Evolutionary conservation across 257 asterid genomes (phyloP).

Genomic region (Solanum rostratum): DNA sequence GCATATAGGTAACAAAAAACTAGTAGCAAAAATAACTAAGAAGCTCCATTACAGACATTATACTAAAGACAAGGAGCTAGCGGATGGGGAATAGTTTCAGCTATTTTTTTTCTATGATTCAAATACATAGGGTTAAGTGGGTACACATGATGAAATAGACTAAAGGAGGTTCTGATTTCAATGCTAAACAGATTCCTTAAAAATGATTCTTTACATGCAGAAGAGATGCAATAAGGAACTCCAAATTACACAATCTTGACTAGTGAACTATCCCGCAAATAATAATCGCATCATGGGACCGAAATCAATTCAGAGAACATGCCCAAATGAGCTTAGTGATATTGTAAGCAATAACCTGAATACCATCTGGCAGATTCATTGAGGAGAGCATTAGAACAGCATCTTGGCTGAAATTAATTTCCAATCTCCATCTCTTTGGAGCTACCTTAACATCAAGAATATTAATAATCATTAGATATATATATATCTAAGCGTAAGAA

Average conservation of each 20-base stretch:
- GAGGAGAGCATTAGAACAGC: slow-evolving; percentile 96
- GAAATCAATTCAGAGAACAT: not conserved
- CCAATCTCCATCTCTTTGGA: slow-evolving; percentile 92
- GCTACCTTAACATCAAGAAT: slow-evolving; percentile 50
- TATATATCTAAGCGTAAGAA: not conserved
- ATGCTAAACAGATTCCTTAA: not conserved
- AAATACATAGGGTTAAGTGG: not conserved
- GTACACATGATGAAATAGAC: not conserved
- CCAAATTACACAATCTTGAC: not conserved
- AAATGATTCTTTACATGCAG: not conserved
- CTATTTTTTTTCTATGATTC: not conserved
- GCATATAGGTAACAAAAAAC: too few relatives aligned
- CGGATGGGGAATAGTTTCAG: not conserved
- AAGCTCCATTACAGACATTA: too few relatives aligned
- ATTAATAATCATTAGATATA: not conserved
- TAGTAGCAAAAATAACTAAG: too few relatives aligned
- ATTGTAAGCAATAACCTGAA: slow-evolving; percentile 48
- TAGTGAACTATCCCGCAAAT: not conserved
- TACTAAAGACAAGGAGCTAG: too few relatives aligned
- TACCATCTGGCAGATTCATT: slow-evolving; percentile 91
- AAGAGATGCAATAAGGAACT: not conserved
- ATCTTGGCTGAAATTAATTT: slow-evolving; percentile 79
- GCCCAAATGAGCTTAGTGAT: not conserved
- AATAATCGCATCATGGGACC: not conserved
- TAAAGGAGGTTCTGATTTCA: not conserved